Evolutionary conservation across 257 asterid species (phyloP).

Genomic region (Gentiana straminea): DNA sequence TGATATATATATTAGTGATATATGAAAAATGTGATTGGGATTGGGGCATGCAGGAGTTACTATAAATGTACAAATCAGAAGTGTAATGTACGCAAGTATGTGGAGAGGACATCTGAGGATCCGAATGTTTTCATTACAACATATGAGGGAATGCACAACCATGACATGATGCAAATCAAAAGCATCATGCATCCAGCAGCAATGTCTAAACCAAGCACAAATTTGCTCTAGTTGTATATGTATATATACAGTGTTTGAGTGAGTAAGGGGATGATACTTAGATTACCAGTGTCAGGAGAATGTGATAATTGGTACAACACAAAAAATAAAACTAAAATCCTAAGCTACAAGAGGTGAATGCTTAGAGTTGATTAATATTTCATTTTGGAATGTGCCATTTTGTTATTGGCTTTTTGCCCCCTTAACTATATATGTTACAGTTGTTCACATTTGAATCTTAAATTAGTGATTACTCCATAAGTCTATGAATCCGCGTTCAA

Average conservation of each 20-base stretch:
- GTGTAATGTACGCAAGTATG: slow-evolving; percentile 65
- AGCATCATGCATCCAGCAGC: slow-evolving; percentile 13
- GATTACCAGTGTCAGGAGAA: neutral
- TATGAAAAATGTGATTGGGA: neutral
- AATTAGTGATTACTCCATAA: no score
- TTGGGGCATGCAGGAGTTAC: slow-evolving; percentile 59
- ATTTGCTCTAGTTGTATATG: neutral
- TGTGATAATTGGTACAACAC: neutral
- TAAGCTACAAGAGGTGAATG: no score
- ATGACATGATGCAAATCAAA: slow-evolving; percentile 29
- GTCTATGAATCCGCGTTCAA: no score
- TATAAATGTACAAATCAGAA: slow-evolving; percentile 63
- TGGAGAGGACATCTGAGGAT: slow-evolving; percentile 64
- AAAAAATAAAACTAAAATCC: neutral
- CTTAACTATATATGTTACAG: no score
- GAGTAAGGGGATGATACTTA: neutral
- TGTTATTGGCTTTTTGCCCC: neutral
- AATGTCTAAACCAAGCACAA: slow-evolving; percentile 24
- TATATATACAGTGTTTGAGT: neutral
- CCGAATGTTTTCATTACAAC: slow-evolving; percentile 52
- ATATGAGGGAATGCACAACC: slow-evolving; percentile 79
- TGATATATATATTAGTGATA: no score
- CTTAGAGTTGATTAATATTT: neutral
- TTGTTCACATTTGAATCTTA: no score
- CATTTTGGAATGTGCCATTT: neutral